These are phyloP conservation scores for Cladophialophora psammophila DNA, from an alignment of 2,329 filamentous ascomycete genomes.

Conservation along the genomic window DNA sequence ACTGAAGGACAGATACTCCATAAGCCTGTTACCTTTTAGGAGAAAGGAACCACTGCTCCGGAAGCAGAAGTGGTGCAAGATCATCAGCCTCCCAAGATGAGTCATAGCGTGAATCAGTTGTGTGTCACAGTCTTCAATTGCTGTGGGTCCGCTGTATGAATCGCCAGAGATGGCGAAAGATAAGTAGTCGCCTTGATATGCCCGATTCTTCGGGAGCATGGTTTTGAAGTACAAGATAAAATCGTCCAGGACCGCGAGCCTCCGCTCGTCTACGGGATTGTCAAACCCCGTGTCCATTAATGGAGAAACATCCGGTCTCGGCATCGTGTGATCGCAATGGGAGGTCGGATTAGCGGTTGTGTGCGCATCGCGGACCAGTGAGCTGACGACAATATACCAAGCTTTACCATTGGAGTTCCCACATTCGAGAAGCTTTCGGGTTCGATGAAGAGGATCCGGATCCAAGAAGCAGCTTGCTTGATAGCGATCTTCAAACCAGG, in stretches of 20 bases:
- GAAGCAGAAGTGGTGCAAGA: conserved; percentile 7
- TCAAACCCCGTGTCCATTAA: neutral
- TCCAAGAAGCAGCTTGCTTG: conserved; percentile 22
- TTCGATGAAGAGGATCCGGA: conserved; percentile 11
- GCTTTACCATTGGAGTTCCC: conserved; percentile 11
- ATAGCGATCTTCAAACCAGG: conserved; percentile 9
- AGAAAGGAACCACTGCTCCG: neutral
- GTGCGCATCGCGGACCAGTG: conserved; percentile 16
- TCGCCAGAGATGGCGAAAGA: conserved; percentile 10
- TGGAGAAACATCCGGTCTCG: neutral
- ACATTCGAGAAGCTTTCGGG: conserved; percentile 13
- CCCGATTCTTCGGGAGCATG: conserved; percentile 1
- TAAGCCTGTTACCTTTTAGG: neutral
- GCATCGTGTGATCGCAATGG: neutral
- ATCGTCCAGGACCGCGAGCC: conserved; percentile 12
- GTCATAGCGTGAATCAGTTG: conserved; percentile 16
- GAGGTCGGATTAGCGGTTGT: conserved; percentile 10
- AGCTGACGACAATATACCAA: conserved; percentile 17
- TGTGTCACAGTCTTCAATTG: conserved; percentile 4
- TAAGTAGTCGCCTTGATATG: conserved; percentile 17
- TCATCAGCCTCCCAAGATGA: conserved; percentile 7
- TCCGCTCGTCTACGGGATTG: neutral
- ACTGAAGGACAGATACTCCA: neutral
- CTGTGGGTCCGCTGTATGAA: neutral
- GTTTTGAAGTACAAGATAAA: conserved; percentile 8